These are phyloP conservation scores for Setaria italica DNA, from an alignment of 202 grass and related monocot genomes.

Conservation along the genomic window DNA sequence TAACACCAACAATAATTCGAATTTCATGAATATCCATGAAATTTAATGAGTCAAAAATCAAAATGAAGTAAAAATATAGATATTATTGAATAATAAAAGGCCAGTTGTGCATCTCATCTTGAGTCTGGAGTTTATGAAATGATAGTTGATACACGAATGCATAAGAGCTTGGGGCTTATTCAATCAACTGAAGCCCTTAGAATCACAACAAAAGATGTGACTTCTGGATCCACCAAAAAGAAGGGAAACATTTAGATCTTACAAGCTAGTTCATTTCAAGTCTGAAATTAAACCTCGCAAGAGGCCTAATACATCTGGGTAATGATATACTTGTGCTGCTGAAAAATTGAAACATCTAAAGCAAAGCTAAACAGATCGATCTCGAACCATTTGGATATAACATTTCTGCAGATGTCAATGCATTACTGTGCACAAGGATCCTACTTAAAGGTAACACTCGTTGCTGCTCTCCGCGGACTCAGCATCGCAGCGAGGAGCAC, in stretches of 20 bases:
- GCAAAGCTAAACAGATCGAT: background rate
- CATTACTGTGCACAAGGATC: background rate
- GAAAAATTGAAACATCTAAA: background rate
- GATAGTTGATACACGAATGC: background rate
- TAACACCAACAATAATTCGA: background rate
- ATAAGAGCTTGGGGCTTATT: background rate
- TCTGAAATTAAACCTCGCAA: background rate
- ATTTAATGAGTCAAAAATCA: background rate
- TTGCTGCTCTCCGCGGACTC: slow-evolving; percentile 20
- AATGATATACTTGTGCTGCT: background rate
- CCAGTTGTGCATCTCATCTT: background rate
- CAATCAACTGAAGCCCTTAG: background rate
- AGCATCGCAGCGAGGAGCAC: background rate
- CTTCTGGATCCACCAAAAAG: background rate
- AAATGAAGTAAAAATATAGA: background rate
- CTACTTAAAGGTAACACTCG: background rate
- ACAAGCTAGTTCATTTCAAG: background rate
- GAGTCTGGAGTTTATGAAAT: background rate
- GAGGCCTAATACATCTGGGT: background rate
- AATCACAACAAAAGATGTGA: background rate
- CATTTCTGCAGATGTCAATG: background rate
- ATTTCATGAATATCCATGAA: background rate
- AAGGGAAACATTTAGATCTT: background rate
- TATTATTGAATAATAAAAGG: too few relatives aligned
- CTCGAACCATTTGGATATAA: too few relatives aligned